Conservation (phyloP, 2,329 filamentous ascomycete species). For the Phialophora expanda region DNA sequence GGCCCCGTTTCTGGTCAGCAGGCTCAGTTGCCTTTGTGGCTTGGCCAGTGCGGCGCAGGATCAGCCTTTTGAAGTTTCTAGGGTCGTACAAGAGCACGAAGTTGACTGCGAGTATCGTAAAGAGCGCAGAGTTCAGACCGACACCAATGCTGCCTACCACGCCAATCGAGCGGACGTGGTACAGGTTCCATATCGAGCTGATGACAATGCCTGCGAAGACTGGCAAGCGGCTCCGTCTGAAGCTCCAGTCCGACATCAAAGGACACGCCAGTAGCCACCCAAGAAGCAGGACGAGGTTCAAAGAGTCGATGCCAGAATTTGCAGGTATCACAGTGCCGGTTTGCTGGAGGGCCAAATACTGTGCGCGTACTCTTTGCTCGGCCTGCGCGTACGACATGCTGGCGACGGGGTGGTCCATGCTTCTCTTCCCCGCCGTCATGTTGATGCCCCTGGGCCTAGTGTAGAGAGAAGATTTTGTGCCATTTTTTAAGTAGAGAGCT, state of each 20-base stretch:
- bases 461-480: neutral
- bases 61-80: conserved; percentile 7
- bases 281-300: conserved; percentile 14
- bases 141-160: conserved; percentile 12
- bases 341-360: neutral
- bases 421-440: neutral
- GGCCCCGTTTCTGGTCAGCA: neutral
- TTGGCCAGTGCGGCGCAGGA: neutral
- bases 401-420: neutral
- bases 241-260: conserved; percentile 4
- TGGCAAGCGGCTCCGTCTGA: neutral
- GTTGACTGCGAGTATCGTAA: conserved; percentile 8
- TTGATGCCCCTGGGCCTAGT: neutral
- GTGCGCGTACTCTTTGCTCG: conserved; percentile 3
- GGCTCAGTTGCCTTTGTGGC: neutral
- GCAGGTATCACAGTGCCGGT: conserved; percentile 5
- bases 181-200: conserved; percentile 9
- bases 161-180: conserved; percentile 7
- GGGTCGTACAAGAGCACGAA: conserved; percentile 12
- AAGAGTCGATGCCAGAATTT: conserved; percentile 2
- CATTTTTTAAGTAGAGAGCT: neutral
- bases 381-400: conserved; percentile 9
- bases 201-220: conserved; percentile 7
- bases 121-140: conserved; percentile 8
- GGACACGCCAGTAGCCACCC: conserved; percentile 6